Evolutionary conservation across 192 early-diverging fungal genomes (phyloP).

Genomic region (Backusella sp.): DNA sequence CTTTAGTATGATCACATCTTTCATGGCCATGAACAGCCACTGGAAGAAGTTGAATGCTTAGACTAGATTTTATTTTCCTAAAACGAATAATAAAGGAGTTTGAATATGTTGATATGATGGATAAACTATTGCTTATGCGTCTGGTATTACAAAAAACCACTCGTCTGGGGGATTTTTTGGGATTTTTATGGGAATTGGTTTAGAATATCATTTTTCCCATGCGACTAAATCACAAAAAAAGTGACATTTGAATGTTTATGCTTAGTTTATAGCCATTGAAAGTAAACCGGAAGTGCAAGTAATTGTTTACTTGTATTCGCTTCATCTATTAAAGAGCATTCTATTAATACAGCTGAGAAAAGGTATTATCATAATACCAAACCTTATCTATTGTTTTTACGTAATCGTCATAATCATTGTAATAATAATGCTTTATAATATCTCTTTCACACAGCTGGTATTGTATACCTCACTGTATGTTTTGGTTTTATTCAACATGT

Average conservation of each 20-base stretch:
- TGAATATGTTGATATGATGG: background rate
- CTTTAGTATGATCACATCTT: constrained; percentile 59
- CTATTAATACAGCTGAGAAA: background rate
- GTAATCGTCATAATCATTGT: background rate
- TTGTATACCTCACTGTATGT: background rate
- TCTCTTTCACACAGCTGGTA: background rate
- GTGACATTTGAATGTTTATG: background rate
- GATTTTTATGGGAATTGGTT: constrained; percentile 6
- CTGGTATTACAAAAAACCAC: background rate
- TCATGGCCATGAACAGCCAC: constrained; percentile 61
- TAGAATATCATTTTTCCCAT: constrained; percentile 4
- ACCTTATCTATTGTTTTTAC: background rate
- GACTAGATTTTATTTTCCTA: constrained; percentile 11
- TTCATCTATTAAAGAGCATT: background rate
- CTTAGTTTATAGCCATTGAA: too few relatives aligned
- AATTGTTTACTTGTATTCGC: background rate
- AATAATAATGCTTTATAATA: too few relatives aligned
- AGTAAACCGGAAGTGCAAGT: background rate
- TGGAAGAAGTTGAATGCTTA: constrained; percentile 49
- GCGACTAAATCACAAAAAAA: background rate
- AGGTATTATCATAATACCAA: background rate
- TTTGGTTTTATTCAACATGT: background rate
- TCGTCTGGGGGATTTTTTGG: background rate
- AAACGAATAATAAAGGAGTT: constrained; percentile 4
- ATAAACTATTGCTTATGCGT: constrained; percentile 4